Base-by-base conservation (phyloP, 768 basidiomycete species). In the Calocybe indica region DNA sequence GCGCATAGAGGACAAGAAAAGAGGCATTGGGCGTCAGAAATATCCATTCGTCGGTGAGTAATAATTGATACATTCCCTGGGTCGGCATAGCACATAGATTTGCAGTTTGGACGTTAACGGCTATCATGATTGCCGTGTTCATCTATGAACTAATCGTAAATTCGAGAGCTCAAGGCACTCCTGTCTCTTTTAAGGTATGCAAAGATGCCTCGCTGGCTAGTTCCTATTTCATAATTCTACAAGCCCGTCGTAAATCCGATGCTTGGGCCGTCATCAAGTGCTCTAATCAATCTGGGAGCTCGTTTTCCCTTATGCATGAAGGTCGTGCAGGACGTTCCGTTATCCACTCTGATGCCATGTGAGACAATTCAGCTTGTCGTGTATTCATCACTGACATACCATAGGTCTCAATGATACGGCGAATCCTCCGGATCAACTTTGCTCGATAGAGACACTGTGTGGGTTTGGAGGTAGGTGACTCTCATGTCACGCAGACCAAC, bases 261-360 rank as follows among this genome's bases (percentile, higher is more conserved):
- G 90, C 73, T 98, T 12, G 95, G 95, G 2, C 95, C 95, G 3
- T 86, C 89, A 0, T 79, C 76, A 41, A 83, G 83, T 40, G 91
- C 85, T 2, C 70, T 98, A 10, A 90, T 97, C 49, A 80, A 86
- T 56, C 69, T 91, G 43, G 94, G 94, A 2, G 92, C 95, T 15
- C 87, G 95, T 28, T 96, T 93, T 60, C 88, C 90, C 10, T 88
- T 93, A 0, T 95, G 92, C 56, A 94, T 94, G 88, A 93, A 92
- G 60, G 55, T 63, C 5, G 81, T 92, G 6, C 54, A 65, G 30
- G 73, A 65, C 7, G 64, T 90, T 8, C 75, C 82, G 37, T 70
- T 72, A 11, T 74, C 76, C 2, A 77, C 76, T 88, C 55, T 47
- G 78, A 63, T 5, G 32, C 31, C 11, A 29, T 40, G 15, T 37